phyloP scores from a whole-genome alignment of 1,139 yeast genomes.

The Pichia sp. region DNA sequence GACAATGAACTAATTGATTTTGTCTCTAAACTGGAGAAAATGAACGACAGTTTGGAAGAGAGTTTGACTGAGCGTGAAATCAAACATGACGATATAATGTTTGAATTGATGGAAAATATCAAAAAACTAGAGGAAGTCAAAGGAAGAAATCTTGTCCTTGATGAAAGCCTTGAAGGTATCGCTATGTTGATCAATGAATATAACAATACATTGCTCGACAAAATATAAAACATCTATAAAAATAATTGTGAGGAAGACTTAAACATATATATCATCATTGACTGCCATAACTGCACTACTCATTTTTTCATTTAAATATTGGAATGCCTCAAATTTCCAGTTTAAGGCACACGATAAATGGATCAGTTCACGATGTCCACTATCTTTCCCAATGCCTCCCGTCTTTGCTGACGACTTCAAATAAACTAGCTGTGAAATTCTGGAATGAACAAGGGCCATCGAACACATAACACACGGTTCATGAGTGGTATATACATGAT shows the following conservation, averaged over 20 bases:
- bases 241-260: neutral
- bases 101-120: too few species aligned
- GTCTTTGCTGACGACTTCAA: constrained; percentile 37
- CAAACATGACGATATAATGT: too few species aligned
- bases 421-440: constrained; percentile 65
- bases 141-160: too few species aligned
- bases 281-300: constrained; percentile 20
- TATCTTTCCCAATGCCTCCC: constrained; percentile 47
- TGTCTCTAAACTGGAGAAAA: neutral
- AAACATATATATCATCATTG: constrained; percentile 19
- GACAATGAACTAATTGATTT: constrained; percentile 1
- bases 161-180: too few species aligned
- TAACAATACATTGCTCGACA: neutral
- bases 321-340: constrained; percentile 76
- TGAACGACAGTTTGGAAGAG: constrained; percentile 1
- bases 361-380: constrained; percentile 64
- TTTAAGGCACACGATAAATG: constrained; percentile 68
- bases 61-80: neutral
- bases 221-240: neutral
- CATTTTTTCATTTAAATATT: constrained; percentile 29
- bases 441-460: constrained; percentile 92
- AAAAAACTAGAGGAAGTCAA: too few species aligned
- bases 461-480: constrained; percentile 97
- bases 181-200: neutral
- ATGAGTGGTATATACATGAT: constrained; percentile 79